Evolutionary conservation across 2,329 filamentous ascomycete species (phyloP).

Genomic region (Rutstroemia sydowiana): DNA sequence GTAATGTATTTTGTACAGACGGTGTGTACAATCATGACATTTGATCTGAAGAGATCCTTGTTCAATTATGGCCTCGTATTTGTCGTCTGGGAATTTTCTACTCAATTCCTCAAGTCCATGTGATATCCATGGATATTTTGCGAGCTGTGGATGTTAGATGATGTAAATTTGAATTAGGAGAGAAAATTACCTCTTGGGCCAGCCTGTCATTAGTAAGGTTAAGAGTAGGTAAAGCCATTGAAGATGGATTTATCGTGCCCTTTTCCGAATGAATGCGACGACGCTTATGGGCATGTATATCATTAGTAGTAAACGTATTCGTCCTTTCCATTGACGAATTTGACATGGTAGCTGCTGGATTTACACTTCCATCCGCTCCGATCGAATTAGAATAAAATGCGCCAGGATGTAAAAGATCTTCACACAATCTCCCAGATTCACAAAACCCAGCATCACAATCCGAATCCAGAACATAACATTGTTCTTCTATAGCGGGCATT

Average conservation of each 20-base stretch:
- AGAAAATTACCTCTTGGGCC: not conserved
- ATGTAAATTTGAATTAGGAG: not conserved
- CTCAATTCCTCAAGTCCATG: slow-evolving; percentile 3
- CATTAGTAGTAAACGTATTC: no score
- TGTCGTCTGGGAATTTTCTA: slow-evolving; percentile 5
- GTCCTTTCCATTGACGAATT: no score
- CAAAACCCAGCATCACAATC: not conserved
- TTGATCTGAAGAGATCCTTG: not conserved
- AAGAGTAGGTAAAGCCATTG: no score
- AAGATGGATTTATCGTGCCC: not conserved
- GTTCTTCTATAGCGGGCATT: slow-evolving; percentile 1
- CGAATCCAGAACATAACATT: slow-evolving; percentile 4
- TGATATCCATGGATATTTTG: slow-evolving; percentile 6
- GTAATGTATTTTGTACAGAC: slow-evolving; percentile 7
- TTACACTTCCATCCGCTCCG: no score
- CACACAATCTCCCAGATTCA: not conserved
- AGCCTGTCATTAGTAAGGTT: not conserved
- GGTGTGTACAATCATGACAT: slow-evolving; percentile 3
- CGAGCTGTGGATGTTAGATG: slow-evolving; percentile 1
- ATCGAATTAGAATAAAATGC: not conserved
- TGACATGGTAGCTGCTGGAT: no score
- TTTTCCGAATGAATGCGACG: not conserved
- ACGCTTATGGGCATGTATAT: no score
- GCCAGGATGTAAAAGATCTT: not conserved
- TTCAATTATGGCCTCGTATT: slow-evolving; percentile 1